These are phyloP conservation scores for Teunomyces barrocoloradensis DNA, from an alignment of 805 yeast genomes.

Conservation along the genomic window DNA sequence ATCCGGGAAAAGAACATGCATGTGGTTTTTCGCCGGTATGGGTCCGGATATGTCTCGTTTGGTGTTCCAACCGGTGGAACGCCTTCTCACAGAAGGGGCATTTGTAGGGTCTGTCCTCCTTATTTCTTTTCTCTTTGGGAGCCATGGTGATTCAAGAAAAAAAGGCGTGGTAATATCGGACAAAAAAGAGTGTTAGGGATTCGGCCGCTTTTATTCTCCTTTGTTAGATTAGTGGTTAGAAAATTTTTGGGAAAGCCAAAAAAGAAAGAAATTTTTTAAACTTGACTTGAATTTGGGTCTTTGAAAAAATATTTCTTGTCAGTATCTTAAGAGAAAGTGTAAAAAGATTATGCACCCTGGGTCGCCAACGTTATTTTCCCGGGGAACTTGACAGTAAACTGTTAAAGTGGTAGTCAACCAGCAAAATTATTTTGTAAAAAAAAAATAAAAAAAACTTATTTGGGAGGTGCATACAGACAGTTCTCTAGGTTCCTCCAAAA, in stretches of 20 bases:
- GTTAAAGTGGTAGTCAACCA: neutral
- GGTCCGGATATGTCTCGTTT: conserved; percentile 74
- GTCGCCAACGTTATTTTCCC: neutral
- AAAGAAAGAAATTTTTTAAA: neutral
- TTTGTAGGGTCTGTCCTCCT: conserved; percentile 53
- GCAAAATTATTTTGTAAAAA: neutral
- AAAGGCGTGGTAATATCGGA: neutral
- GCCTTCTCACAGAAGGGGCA: conserved; percentile 76
- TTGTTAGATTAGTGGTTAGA: neutral
- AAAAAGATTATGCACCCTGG: conserved; percentile 4
- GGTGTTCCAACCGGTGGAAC: conserved; percentile 74
- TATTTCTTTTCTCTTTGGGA: conserved; percentile 11
- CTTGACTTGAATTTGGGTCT: neutral
- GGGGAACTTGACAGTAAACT: conserved; percentile 1
- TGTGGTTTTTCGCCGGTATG: conserved; percentile 85
- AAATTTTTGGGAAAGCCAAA: conserved; percentile 2
- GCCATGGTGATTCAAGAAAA: conserved; percentile 5
- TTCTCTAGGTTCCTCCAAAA: neutral
- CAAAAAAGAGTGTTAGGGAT: conserved; percentile 2
- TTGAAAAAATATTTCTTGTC: neutral
- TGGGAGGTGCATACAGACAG: neutral
- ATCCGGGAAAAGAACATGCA: conserved; percentile 69
- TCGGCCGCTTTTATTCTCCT: conserved; percentile 1
- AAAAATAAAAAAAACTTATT: neutral
- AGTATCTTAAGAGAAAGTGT: neutral